Conservation (phyloP, 768 basidiomycete species). For the Basidioascus undulatus region DNA sequence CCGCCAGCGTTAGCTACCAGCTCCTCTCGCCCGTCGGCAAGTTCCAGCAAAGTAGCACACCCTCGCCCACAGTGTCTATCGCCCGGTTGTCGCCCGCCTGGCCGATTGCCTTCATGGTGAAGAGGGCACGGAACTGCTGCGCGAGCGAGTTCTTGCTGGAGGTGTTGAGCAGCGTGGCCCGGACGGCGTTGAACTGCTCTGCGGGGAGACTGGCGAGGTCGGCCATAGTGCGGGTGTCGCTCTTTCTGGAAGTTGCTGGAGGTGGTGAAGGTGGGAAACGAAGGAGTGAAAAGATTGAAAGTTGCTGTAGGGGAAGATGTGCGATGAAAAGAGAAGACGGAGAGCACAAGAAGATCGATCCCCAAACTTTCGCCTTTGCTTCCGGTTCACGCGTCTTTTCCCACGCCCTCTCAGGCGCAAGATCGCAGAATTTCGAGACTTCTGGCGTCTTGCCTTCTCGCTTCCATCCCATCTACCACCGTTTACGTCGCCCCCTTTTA, state of each 20-base stretch:
- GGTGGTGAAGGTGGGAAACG: neutral
- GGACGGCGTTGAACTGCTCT: conserved; percentile 39
- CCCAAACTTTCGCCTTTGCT: neutral
- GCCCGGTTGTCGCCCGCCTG: conserved; percentile 39
- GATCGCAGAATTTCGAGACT: neutral
- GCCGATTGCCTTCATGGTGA: conserved; percentile 60
- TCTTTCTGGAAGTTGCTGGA: neutral
- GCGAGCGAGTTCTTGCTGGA: conserved; percentile 51
- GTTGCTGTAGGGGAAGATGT: neutral
- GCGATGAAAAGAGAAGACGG: neutral
- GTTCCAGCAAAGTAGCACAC: too few relatives aligned
- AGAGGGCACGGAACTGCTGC: conserved; percentile 68
- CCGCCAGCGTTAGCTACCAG: conserved; percentile 1
- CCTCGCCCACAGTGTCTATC: conserved; percentile 62
- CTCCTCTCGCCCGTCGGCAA: neutral
- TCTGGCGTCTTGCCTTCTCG: neutral
- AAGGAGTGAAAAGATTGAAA: neutral
- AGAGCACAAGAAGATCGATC: neutral
- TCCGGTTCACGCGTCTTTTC: neutral
- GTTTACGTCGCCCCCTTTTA: neutral
- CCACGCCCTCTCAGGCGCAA: neutral
- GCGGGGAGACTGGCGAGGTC: neutral
- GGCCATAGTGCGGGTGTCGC: neutral
- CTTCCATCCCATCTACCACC: neutral
- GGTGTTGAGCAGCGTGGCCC: conserved; percentile 52